These are phyloP conservation scores for Xylaria scruposa DNA, from an alignment of 495 filamentous ascomycete genomes.

Conservation along the genomic window DNA sequence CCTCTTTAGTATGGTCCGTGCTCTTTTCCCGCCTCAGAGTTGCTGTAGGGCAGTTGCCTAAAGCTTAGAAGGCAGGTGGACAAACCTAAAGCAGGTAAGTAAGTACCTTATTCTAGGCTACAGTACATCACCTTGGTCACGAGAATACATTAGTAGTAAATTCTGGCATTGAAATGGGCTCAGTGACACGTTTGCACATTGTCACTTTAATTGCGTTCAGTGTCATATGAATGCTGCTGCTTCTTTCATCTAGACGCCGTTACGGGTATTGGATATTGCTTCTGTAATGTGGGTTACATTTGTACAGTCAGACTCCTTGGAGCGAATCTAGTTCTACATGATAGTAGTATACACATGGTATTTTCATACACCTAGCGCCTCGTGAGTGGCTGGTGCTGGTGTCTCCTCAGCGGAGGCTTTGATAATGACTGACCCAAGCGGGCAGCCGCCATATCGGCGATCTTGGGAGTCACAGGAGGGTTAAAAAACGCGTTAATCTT, in stretches of 20 bases:
- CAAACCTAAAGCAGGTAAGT: too few species aligned
- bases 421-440: slow-evolving; percentile 2
- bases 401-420: background rate
- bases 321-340: slow-evolving; percentile 19
- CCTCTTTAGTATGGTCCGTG: too few species aligned
- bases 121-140: background rate
- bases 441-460: slow-evolving; percentile 43
- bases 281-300: slow-evolving; percentile 15
- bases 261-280: background rate
- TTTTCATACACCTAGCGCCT: slow-evolving; percentile 18
- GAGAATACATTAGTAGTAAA: background rate
- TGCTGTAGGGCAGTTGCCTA: background rate
- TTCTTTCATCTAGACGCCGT: background rate
- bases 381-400: background rate
- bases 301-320: slow-evolving; percentile 16
- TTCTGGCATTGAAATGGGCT: background rate
- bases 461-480: slow-evolving; percentile 9
- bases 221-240: background rate
- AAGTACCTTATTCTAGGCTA: background rate
- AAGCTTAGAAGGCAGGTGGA: too few species aligned
- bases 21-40: background rate
- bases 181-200: background rate
- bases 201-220: background rate
- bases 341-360: slow-evolving; percentile 17
- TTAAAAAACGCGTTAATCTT: slow-evolving; percentile 54